Evolutionary conservation across 2,329 filamentous ascomycete genomes (phyloP), one percentile per base, ranked within the genome.

Genomic region (Aspergillus tamarii): DNA sequence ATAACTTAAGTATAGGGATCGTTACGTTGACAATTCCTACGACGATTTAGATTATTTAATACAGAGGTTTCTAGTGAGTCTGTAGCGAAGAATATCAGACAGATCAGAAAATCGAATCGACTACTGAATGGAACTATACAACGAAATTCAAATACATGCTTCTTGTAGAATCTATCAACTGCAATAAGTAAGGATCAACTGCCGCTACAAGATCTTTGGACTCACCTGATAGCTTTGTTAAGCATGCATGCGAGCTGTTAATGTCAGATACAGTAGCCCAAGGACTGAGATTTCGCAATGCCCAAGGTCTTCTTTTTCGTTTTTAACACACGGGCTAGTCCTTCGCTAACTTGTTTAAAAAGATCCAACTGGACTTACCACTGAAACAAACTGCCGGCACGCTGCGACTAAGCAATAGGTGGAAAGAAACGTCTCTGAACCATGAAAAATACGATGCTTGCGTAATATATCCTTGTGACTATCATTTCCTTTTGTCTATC

Each of bases 41-140:
- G 14, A 6, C 34, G 2, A 19, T 41, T 1, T 3, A 9, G 16
- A 41, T 41, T 2, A 10, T n/a, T 41, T 4, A 8, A 41, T 19
- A 3, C 9, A 41, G 39, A 41, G 4, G 16, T 7, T n/a, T 1
- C n/a, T 14, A 8, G 16, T n/a, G 39, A n/a, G 19, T 10, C 16
- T 8, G 39, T 4, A 41, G 8, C 3, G 10, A 1, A 3, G 19
- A 6, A n/a, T n/a, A 4, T 19, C 2, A 9, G 8, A n/a, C 2
- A 41, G 39, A n/a, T 10, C 5, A 41, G 8, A 5, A 36, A 16
- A 14, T 7, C 34, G 2, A 36, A 36, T 36, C 3, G 14, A 16
- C 14, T 16, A 12, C 6, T 36, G 34, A 7, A 16, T 16, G 16
- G 39, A 41, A 10, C 39, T 10, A 10, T n/a, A 8, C 8, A 10